Evolutionary conservation across 164 flowering plant genomes (phyloP).

Genomic region (Vitis rupestris): DNA sequence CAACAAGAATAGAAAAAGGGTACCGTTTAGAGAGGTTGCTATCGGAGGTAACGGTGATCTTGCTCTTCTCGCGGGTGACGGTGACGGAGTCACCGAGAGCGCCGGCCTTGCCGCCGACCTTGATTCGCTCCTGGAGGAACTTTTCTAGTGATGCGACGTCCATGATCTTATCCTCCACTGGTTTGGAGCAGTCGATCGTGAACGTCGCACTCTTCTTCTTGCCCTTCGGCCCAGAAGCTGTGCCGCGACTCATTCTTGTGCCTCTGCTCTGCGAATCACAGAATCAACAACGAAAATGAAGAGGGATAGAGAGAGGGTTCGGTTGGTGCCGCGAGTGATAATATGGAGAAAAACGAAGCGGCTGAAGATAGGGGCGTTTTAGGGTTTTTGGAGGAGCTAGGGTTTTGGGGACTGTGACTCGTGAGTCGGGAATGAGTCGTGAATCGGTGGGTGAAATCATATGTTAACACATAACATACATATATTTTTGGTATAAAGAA

Average conservation of each 20-base stretch:
- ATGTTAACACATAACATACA: too few relatives aligned
- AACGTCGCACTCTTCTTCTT: conserved; percentile 45
- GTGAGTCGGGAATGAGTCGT: too few relatives aligned
- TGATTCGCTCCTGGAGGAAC: conserved; percentile 54
- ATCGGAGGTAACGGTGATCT: conserved; percentile 46
- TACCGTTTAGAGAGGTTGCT: conserved; percentile 49
- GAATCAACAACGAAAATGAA: too few relatives aligned
- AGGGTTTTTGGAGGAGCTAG: too few relatives aligned
- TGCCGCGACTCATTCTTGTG: conserved; percentile 34
- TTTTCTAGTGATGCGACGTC: conserved; percentile 44
- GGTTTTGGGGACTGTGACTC: too few relatives aligned
- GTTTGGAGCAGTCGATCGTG: conserved; percentile 51
- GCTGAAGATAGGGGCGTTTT: too few relatives aligned
- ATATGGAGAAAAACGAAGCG: too few relatives aligned
- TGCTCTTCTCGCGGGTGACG: conserved; percentile 48
- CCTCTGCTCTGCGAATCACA: background rate
- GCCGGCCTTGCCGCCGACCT: conserved; percentile 59
- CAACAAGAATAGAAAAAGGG: background rate
- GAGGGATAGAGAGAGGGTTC: background rate
- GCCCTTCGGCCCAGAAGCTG: conserved; percentile 39
- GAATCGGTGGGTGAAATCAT: too few relatives aligned
- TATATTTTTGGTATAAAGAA: too few relatives aligned
- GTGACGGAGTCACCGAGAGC: conserved; percentile 47
- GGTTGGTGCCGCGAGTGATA: background rate
- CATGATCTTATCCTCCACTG: conserved; percentile 57